Evolutionary conservation across 129 eudicot genomes (phyloP).

Genomic region (Tagetes erecta): DNA sequence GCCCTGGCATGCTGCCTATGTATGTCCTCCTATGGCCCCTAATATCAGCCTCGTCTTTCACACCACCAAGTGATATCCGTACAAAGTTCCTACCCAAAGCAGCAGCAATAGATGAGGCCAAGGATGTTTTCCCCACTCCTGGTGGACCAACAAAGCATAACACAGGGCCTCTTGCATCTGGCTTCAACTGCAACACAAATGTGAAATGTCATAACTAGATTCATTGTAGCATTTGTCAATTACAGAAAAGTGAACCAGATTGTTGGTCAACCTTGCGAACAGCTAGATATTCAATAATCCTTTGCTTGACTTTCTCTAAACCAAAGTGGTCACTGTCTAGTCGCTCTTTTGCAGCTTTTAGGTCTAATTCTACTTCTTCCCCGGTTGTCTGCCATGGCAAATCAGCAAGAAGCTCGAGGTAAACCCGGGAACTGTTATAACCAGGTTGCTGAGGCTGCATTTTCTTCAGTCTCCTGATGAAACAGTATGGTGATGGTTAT

Average conservation of each 20-base stretch:
- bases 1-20: constrained; percentile 99
- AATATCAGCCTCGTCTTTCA: constrained; percentile 98
- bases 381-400: constrained; percentile 92
- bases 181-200: constrained; percentile 71
- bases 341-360: constrained; percentile 90
- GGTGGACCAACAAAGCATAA: constrained; percentile 99
- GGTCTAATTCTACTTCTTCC: constrained; percentile 78
- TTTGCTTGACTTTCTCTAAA: constrained; percentile 86
- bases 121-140: constrained; percentile 97
- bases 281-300: constrained; percentile 92
- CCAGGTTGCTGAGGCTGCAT: constrained; percentile 99
- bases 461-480: constrained; percentile 86
- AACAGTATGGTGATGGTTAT: constrained; percentile 22
- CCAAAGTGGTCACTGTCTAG: constrained; percentile 95
- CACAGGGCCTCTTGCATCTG: constrained; percentile 94
- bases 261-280: constrained; percentile 77
- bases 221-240: constrained; percentile 11
- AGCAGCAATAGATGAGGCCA: constrained; percentile 97
- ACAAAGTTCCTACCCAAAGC: constrained; percentile 92
- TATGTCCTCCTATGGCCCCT: constrained; percentile 97
- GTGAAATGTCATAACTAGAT: constrained; percentile 19
- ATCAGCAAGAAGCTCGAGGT: constrained; percentile 95
- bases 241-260: constrained; percentile 9
- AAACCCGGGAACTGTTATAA: constrained; percentile 89
- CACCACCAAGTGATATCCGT: constrained; percentile 97